These are phyloP conservation scores for Collybiopsis luxurians DNA, from an alignment of 768 basidiomycete genomes.

Conservation along the genomic window DNA sequence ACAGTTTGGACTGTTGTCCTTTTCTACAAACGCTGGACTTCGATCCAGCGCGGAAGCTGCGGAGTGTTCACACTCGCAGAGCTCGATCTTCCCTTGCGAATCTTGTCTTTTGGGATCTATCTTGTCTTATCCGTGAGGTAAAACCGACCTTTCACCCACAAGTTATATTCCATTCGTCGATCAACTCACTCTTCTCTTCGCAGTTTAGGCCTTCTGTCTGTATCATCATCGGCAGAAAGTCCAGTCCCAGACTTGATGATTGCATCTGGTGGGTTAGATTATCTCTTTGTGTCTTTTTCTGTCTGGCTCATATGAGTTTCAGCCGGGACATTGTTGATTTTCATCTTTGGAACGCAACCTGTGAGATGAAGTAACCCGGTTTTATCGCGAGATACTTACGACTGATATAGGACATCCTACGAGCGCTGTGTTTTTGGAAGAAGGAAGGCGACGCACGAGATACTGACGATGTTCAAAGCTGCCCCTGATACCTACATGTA, in stretches of 20 bases:
- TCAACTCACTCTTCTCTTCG: not conserved
- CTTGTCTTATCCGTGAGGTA: slow-evolving; percentile 41
- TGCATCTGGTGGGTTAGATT: slow-evolving; percentile 34
- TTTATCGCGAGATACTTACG: not conserved
- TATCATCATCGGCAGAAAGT: slow-evolving; percentile 38
- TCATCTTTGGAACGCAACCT: slow-evolving; percentile 46
- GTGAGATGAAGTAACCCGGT: slow-evolving; percentile 16
- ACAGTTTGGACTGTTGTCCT: slow-evolving; percentile 42
- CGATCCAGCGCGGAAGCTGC: slow-evolving; percentile 18
- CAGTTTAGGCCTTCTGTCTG: slow-evolving; percentile 44
- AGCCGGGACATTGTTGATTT: slow-evolving; percentile 42
- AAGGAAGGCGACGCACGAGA: not conserved
- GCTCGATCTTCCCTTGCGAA: slow-evolving; percentile 43
- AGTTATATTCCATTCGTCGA: not conserved
- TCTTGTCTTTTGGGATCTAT: slow-evolving; percentile 42
- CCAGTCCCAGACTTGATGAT: slow-evolving; percentile 47
- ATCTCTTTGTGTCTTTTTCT: not conserved
- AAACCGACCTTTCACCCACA: not conserved
- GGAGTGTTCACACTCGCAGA: slow-evolving; percentile 27
- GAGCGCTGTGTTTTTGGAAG: not conserved
- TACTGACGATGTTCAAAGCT: too few relatives aligned
- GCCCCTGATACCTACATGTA: not conserved
- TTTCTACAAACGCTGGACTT: slow-evolving; percentile 32
- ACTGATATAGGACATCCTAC: slow-evolving; percentile 31
- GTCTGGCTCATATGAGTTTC: not conserved